Base-by-base conservation (phyloP, 2,329 filamentous ascomycete species). In the Diplodia intermedia region DNA sequence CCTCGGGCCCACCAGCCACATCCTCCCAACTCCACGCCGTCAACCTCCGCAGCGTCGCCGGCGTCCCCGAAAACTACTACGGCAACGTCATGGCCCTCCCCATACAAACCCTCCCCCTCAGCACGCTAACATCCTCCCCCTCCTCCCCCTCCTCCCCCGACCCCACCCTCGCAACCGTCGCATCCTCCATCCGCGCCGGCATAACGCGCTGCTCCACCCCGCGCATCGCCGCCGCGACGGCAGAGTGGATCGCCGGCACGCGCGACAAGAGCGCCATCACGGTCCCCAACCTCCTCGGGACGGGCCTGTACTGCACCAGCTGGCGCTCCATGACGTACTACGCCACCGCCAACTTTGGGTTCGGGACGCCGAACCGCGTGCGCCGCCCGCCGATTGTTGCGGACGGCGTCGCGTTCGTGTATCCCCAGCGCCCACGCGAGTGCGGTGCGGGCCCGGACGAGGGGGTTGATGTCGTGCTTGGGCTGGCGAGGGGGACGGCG, bases 341-440 rank as follows among this genome's bases (percentile, higher is more conserved):
- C 56, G 43, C 69, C 33, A 66, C 65, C 38, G 73, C 76, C 67
- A 73, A 77, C 65, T 77, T 76, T 61, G 75, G 75, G 1, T 77
- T 77, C 47, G 75, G 75, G 1, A 5, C 61, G 33, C 74, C 72
- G 4, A 66, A 56, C 49, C 69, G 69, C 23, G 7, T 60, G 26
- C 68, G 72, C 3, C 72, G 70, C 50, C 72, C 72, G 1, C 56
- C 68, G 31, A 70, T 71, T 15, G 53, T 62, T 23, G 66, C 69
- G 18, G 72, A 73, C 29, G 70, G 71, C 1, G 71, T 56, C 57
- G 52, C 72, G 4, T 72, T 72, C 29, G 67, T 72, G 4, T 69
- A 70, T 31, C 72, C 72, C 33, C 68, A 52, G 33, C 63, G 72
- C 15, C 66, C 68, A n/a, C 69, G 65, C 12, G 49, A 38, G 6